Evolutionary conservation across 2,329 filamentous ascomycete species (phyloP), one percentile per base, ranked within the genome.

Genomic region (Neonectria sp.): DNA sequence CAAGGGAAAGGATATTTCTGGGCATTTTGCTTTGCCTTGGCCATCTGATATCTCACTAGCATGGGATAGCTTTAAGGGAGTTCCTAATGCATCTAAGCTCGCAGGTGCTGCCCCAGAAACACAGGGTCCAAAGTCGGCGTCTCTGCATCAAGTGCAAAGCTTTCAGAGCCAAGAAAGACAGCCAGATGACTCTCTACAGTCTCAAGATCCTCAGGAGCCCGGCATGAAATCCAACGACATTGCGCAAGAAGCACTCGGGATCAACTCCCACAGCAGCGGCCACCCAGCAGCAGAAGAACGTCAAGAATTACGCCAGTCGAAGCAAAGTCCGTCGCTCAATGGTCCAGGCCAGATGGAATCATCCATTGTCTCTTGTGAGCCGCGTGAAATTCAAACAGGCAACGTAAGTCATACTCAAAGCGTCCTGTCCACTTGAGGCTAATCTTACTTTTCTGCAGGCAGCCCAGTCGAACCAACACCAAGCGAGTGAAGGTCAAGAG

Each of bases 1-100:
- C 1, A 70, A 76, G 1, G 70, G 73, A 0, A 66, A 77, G 1
- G 68, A 72, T 0, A 57, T 69, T 17, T 77, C 80, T 6, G 82
- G 79, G 2, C 83, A 86, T 55, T 82, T 89, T 51, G 91, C 91
- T 1, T 79, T 94, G 2, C 85, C 83, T 0, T 89, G 88, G 85
- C 88, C 88, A 0, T 64, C 71, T 1, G 69, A 73, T 8, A 48
- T 74, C 51, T 46, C 37, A 25, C 64, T 9, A 35, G 33, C 31
- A 63, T 51, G 15, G 13, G 52, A 21, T 4, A 48, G 55, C 8
- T 13, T 51, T 15, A 35, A 37, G 35, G 7, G 35, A 37, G 35
- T 7, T 37, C 35, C 35, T 7, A 37, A 17, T 7, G 12, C 35
- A 6, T 15, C 35, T 13, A 12, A 37, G 15, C 12, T 17, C 15